Percentiles rank a stretch among this genome's conserved stretches.
These are phyloP conservation scores for Pseudocercospora fuligena DNA, from an alignment of 2,329 filamentous ascomycete genomes.

Conservation along the genomic window DNA sequence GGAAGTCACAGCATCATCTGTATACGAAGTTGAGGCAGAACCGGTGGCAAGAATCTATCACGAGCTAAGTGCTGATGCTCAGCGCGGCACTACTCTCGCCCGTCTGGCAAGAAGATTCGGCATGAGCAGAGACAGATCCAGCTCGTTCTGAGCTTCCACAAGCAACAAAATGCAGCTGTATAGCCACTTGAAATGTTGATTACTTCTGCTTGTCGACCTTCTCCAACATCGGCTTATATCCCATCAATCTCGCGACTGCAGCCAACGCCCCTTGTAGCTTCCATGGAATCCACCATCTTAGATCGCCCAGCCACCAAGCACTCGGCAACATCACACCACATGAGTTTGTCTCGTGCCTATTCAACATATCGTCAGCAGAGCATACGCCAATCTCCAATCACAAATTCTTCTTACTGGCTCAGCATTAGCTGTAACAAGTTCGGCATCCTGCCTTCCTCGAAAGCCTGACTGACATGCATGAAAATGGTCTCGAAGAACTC, in stretches of 20 bases:
- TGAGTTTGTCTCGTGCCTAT: constrained; percentile 16
- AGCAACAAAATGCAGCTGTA: too few species aligned
- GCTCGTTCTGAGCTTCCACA: background rate
- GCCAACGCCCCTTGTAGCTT: constrained; percentile 13
- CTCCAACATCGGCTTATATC: constrained; percentile 14
- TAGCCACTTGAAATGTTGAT: too few species aligned
- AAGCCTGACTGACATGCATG: constrained; percentile 6
- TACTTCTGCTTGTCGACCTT: constrained; percentile 8
- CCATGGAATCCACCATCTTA: constrained; percentile 24
- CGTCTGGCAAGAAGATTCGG: too few species aligned
- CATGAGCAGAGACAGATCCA: background rate
- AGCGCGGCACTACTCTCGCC: too few species aligned
- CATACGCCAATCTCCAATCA: background rate
- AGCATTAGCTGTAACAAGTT: constrained; percentile 16
- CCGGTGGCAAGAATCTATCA: too few species aligned
- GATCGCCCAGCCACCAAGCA: constrained; percentile 5
- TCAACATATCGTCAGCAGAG: background rate
- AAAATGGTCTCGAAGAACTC: constrained; percentile 22
- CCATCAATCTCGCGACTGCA: background rate
- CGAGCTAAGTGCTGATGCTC: too few species aligned
- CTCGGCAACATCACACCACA: constrained; percentile 14
- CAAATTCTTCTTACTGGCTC: constrained; percentile 11
- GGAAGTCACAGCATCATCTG: background rate
- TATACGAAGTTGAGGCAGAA: background rate
- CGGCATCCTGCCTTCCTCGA: constrained; percentile 6